Evolutionary conservation across 495 filamentous ascomycete genomes (phyloP), one percentile per base, ranked within the genome.

Genomic region (Tuber borchii): DNA sequence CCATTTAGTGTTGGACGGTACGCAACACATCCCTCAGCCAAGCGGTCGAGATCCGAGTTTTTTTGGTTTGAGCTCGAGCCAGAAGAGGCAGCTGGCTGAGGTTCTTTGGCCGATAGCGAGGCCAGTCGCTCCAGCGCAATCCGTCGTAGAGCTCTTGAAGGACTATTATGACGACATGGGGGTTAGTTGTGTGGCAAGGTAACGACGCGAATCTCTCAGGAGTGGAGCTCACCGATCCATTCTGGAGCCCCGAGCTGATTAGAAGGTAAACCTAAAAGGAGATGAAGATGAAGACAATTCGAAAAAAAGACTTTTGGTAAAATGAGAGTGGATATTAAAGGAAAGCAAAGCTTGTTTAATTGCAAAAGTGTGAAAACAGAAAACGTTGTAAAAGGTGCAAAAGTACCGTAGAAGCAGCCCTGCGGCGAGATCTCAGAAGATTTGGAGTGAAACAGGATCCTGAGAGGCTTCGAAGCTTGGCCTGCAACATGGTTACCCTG

Each of bases 51-150:
- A 43, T 76, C 73, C 14, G 51, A 71, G 76, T 74, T 82, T 74
- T 46, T 71, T 19, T 61, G 65, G 20, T 73, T 73, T 26, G 80
- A 70, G 48, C n/a, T 37, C 56, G 26, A 65, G 56, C 26, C 56
- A 34, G 56, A 65, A 17, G 56, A 65, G 5, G 56, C 56, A 65
- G 26, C 14, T 16, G 14, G 56, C 26, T 65, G 56, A 17, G 75
- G 43, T 61, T 82, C 78, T 71, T 77, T 74, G 37, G 77, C 77
- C 31, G 81, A 82, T 51, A 82, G 68, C 31, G 73, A 72, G 39
- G 81, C 81, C 14, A 82, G 80, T 39, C 82, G 79, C 61, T 82
- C 73, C 42, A 82, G 73, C 26, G 81, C 81, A 73, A 68, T 82
- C 51, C 80, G 80, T 68, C 80, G 81, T n/a, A 82, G 78, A 39